Evolutionary conservation across 2,329 filamentous ascomycete genomes (phyloP).

Genomic region (Neurospora sp.): DNA sequence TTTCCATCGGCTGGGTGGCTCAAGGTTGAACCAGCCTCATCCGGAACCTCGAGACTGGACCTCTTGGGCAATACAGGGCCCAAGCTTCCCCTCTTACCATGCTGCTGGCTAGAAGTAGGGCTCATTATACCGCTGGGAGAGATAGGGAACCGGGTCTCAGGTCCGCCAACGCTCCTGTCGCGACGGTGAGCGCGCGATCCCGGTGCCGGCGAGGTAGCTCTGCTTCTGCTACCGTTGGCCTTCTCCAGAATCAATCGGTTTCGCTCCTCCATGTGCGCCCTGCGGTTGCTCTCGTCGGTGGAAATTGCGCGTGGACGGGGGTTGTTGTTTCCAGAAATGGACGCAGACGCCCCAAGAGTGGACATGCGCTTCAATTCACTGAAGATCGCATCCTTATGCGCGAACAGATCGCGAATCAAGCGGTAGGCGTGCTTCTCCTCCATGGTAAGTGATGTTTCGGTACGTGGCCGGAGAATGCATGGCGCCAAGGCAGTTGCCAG

Average conservation of each 20-base stretch:
- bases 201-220: conserved; percentile 64
- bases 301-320: conserved; percentile 72
- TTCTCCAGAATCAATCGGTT: conserved; percentile 70
- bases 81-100: conserved; percentile 37
- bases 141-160: conserved; percentile 78
- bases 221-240: conserved; percentile 52
- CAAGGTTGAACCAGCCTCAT: conserved; percentile 32
- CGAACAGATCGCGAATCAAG: conserved; percentile 81
- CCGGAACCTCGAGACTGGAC: conserved; percentile 74
- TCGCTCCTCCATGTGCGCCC: conserved; percentile 87
- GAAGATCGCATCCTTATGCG: conserved; percentile 92
- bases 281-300: conserved; percentile 90
- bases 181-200: conserved; percentile 57
- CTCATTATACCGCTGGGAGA: conserved; percentile 51
- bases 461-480: conserved; percentile 78
- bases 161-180: conserved; percentile 65
- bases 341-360: conserved; percentile 54
- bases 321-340: conserved; percentile 35
- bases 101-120: conserved; percentile 32
- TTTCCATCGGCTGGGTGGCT: conserved; percentile 24
- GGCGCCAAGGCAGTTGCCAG: conserved; percentile 69
- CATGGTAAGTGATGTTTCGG: conserved; percentile 84
- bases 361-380: conserved; percentile 89
- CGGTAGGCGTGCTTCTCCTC: conserved; percentile 90
- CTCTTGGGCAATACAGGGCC: conserved; percentile 46